These are phyloP conservation scores for Nakaseomyces nivariensis DNA, from an alignment of 1,139 yeast genomes.

Conservation along the genomic window DNA sequence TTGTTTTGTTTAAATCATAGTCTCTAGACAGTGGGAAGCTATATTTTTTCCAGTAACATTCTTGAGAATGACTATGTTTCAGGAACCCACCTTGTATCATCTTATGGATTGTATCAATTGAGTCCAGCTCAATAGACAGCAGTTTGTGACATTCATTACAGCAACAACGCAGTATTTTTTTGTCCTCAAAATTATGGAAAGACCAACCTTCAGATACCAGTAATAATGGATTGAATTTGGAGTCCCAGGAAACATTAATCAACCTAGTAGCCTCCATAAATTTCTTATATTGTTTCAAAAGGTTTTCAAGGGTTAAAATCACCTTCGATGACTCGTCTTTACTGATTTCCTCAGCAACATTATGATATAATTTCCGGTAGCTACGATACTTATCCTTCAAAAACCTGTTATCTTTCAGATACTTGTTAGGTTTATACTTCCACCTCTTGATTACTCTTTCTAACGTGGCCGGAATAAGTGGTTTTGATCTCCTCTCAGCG, in stretches of 20 bases:
- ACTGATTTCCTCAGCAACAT: background rate
- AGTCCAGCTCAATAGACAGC: background rate
- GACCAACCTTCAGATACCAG: constrained; percentile 18
- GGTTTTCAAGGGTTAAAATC: background rate
- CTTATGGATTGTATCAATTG: background rate
- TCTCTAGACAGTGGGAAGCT: constrained; percentile 9
- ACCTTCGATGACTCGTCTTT: background rate
- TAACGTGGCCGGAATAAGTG: background rate
- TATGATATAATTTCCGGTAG: background rate
- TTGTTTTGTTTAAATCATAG: constrained; percentile 10
- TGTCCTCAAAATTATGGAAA: background rate
- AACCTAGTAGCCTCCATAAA: constrained; percentile 7
- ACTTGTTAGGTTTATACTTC: constrained; percentile 6
- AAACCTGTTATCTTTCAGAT: background rate
- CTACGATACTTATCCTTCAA: background rate
- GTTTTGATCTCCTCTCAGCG: background rate
- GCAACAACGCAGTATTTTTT: background rate
- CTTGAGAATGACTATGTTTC: constrained; percentile 1
- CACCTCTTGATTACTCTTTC: constrained; percentile 7
- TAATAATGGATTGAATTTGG: constrained; percentile 12
- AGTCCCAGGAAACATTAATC: constrained; percentile 12
- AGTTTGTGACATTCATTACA: background rate
- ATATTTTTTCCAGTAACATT: constrained; percentile 13
- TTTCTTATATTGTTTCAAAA: background rate
- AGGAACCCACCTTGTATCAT: background rate